Evolutionary conservation across 2,329 filamentous ascomycete species (phyloP), one percentile per base, ranked within the genome.

Genomic region (Apiospora arundinis): DNA sequence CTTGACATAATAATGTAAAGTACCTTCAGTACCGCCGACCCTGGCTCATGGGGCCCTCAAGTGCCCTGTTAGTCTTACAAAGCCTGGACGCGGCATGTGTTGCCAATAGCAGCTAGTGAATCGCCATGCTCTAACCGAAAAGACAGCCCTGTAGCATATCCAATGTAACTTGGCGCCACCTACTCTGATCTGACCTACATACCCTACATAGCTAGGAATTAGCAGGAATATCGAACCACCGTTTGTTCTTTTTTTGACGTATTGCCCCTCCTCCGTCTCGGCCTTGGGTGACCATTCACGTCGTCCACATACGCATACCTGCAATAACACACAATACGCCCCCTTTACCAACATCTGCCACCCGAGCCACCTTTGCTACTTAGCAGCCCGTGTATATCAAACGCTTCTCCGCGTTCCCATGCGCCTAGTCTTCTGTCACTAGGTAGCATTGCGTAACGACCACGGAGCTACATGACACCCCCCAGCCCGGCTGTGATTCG

Each of bases 61-160:
- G 52, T 16, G 52, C 25, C 48, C 52, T 40, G 32, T 21, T 37
- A 32, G 52, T 60, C 28, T n/a, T 60, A 21, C 56, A 63, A 63
- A 63, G 56, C 32, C 56, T 40, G 32, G 56, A 40, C 56, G 56
- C 56, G 56, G 56, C 56, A 63, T 63, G 56, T 63, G 56, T 63
- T 63, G 32, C 56, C 56, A 40, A 63, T 40, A 63, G 8, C 56
- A 63, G 56, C 32, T 63, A 63, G 56, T 63, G 28, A 63, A 63
- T 40, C 56, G 56, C 56, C 56, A 40, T 37, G 28, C 56, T 63
- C 56, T 63, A 63, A 63, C 32, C 56, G 32, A 63, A 63, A 40
- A 63, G 56, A 63, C 56, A 63, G 56, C 56, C 56, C 56, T 63
- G 56, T 63, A 63, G 56, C 56, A 40, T 63, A 63, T 63, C 32